A percentile compares a stretch with the other conserved stretches of the same genome.
These are phyloP conservation scores for Coelastrella sp. DNA, from an alignment of 139 green algal genomes.

Conservation along the genomic window DNA sequence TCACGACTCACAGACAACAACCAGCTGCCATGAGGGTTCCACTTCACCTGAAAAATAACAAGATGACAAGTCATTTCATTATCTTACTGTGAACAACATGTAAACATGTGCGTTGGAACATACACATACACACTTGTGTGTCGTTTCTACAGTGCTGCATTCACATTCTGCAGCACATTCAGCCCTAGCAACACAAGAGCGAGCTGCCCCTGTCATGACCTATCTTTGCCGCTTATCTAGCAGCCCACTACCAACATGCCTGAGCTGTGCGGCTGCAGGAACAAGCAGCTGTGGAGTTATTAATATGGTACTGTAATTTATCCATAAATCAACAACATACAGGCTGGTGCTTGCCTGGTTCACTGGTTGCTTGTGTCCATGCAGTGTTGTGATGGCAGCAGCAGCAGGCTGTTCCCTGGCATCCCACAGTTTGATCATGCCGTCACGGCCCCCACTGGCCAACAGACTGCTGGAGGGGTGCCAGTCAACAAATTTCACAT, in stretches of 20 bases:
- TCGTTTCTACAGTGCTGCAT: too few relatives aligned
- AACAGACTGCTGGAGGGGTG: slow-evolving; percentile 87
- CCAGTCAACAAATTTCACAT: slow-evolving; percentile 94
- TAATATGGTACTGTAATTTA: too few relatives aligned
- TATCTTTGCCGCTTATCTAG: too few relatives aligned
- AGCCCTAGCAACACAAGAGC: too few relatives aligned
- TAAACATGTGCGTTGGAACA: too few relatives aligned
- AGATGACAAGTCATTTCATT: not conserved
- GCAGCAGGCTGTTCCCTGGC: slow-evolving; percentile 38
- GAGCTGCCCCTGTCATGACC: too few relatives aligned
- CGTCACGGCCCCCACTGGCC: slow-evolving; percentile 87
- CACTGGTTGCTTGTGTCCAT: slow-evolving; percentile 89
- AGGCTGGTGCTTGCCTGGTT: slow-evolving; percentile 62
- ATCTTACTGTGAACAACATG: too few relatives aligned
- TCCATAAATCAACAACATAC: too few relatives aligned
- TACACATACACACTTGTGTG: too few relatives aligned
- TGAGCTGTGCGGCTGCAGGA: too few relatives aligned
- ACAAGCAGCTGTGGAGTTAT: too few relatives aligned
- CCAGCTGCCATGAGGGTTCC: slow-evolving; percentile 77
- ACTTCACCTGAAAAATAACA: not conserved
- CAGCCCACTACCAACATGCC: not conserved
- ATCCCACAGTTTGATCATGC: slow-evolving; percentile 95
- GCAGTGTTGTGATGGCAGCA: slow-evolving; percentile 72
- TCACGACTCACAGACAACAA: slow-evolving; percentile 84
- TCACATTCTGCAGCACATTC: too few relatives aligned